Conservation (phyloP, 441 rosid genomes). For the Arabidopsis lyrata region DNA sequence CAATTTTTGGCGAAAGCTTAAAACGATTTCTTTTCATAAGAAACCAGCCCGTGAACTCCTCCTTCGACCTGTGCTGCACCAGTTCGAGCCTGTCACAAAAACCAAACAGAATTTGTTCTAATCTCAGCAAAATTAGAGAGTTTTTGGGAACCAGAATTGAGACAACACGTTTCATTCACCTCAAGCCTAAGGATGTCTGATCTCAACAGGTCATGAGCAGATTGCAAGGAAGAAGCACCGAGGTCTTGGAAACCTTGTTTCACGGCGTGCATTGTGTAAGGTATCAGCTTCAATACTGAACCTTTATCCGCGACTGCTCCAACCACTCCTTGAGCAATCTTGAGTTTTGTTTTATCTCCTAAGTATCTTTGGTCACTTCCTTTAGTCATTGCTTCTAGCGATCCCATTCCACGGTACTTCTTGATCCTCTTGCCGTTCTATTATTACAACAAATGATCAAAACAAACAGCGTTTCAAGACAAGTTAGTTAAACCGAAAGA, state of each 20-base stretch:
- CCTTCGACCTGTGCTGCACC: constrained; percentile 93
- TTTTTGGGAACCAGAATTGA: not conserved
- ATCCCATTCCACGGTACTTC: constrained; percentile 92
- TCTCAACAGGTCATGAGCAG: constrained; percentile 71
- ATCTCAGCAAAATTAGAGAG: not conserved
- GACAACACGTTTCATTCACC: constrained; percentile 48
- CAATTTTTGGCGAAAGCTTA: constrained; percentile 21
- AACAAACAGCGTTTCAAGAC: not conserved
- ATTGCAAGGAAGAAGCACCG: constrained; percentile 74
- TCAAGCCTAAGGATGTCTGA: constrained; percentile 73
- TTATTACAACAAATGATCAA: not conserved
- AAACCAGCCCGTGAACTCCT: constrained; percentile 75
- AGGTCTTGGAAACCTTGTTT: constrained; percentile 97
- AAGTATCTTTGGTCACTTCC: constrained; percentile 89
- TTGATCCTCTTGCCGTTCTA: constrained; percentile 69
- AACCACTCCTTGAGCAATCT: constrained; percentile 94
- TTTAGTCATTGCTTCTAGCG: constrained; percentile 93
- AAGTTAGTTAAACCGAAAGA: constrained; percentile 12
- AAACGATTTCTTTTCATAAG: constrained; percentile 76
- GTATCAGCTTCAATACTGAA: constrained; percentile 71
- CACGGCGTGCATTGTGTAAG: constrained; percentile 91
- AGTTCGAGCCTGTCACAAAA: constrained; percentile 59
- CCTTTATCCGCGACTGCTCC: constrained; percentile 92
- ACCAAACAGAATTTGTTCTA: constrained; percentile 8
- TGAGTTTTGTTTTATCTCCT: constrained; percentile 78